Evolutionary conservation across 371 early-diverging fungal genomes (phyloP).

Genomic region (Syncephalastrum racemosum): DNA sequence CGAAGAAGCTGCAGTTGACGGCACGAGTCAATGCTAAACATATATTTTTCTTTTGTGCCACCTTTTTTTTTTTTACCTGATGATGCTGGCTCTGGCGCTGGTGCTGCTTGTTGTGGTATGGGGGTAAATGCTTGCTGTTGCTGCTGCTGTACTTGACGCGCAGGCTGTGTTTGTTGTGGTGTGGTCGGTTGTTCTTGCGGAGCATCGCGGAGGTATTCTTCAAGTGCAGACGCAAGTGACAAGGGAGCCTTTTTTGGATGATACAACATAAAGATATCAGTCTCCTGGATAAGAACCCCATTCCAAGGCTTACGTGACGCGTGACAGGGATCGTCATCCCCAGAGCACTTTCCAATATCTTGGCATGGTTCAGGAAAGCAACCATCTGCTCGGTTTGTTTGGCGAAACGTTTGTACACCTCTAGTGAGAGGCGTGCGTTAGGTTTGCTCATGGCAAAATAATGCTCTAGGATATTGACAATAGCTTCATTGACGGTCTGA

Average conservation of each 20-base stretch:
- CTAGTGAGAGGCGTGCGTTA: slow-evolving; percentile 73
- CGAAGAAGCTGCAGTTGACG: slow-evolving; percentile 1
- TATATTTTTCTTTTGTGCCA: neutral
- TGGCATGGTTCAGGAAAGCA: slow-evolving; percentile 79
- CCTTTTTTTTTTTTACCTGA: neutral
- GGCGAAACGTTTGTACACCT: slow-evolving; percentile 87
- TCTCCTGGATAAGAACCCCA: neutral
- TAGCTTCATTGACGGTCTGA: slow-evolving; percentile 90
- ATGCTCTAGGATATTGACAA: slow-evolving; percentile 85
- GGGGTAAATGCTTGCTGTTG: neutral
- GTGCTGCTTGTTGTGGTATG: neutral
- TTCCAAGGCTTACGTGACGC: slow-evolving; percentile 65
- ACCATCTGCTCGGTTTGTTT: slow-evolving; percentile 76
- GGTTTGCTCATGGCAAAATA: slow-evolving; percentile 84
- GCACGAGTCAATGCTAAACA: neutral
- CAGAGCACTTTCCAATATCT: slow-evolving; percentile 66
- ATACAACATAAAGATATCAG: neutral
- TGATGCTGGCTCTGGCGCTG: slow-evolving; percentile 2
- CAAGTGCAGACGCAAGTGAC: slow-evolving; percentile 78
- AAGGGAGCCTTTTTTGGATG: slow-evolving; percentile 68
- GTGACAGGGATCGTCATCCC: slow-evolving; percentile 79
- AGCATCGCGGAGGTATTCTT: slow-evolving; percentile 80
- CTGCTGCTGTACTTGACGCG: neutral
- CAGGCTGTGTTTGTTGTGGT: slow-evolving; percentile 15
- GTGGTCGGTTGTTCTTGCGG: slow-evolving; percentile 59